Evolutionary conservation across 2,329 filamentous ascomycete species (phyloP), one percentile per base, ranked within the genome.

Genomic region (Fusarium sp.): DNA sequence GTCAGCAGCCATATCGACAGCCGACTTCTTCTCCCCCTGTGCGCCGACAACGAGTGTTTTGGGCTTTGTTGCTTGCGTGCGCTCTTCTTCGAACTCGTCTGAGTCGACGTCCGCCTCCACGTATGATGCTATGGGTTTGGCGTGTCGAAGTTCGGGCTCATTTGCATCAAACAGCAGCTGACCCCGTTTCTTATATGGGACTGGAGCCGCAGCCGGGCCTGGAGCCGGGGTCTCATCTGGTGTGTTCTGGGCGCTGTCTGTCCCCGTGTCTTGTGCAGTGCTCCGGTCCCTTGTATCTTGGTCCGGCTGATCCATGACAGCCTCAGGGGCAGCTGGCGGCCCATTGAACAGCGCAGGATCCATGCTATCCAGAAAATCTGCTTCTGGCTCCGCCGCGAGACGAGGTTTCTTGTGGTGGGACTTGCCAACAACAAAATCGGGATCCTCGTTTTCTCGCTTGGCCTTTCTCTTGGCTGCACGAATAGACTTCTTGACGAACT

Each of bases 401-500:
- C 81, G 79, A 48, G 68, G 63, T 72, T 83, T 87, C 76, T 85
- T 88, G 44, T 82, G 78, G 31, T 85, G 83, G 57, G 78, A 82
- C 52, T 77, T 85, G 1, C 83, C 82, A 0, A 82, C 81, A 46
- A 80, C 76, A 69, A 89, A 90, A 63, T 90, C 88, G 2, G 88
- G 88, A 54, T 88, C 80, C 54, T 90, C 85, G 25, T 85, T 86
- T 45, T 88, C 86, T 23, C 85, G 83, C 29, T 83, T 84, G 10
- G 87, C 86, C 65, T 85, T 87, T 31, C 87, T 83, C 77, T 88
- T 89, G 7, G 85, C 85, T 15, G 85, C 82, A 12, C 86, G 85
- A 23, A 88, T 82, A 1, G 86, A 84, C 76, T 88, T 89, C 76
- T 86, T 89, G 37, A 89, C 81, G 57, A 84, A 87, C 45, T 90